A percentile compares a stretch with the other conserved stretches of the same genome.
These are phyloP conservation scores for Talaromyces amestolkiae DNA, from an alignment of 2,329 filamentous ascomycete species.

Conservation along the genomic window DNA sequence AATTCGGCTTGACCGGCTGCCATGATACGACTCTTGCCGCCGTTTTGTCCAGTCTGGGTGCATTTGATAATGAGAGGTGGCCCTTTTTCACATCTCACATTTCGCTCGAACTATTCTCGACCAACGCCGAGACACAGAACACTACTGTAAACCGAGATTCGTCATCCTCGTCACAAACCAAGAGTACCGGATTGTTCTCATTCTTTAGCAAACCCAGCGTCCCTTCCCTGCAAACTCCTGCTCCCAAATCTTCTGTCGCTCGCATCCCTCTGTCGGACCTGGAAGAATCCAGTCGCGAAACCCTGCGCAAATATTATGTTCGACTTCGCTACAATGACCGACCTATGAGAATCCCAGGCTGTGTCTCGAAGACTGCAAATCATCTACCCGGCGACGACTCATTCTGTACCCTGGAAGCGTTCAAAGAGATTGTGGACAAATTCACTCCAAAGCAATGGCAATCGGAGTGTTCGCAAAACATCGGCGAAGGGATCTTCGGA, in stretches of 20 bases:
- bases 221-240: constrained; percentile 11
- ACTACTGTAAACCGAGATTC: constrained; percentile 26
- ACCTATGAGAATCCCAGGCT: constrained; percentile 78
- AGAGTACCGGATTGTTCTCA: constrained; percentile 34
- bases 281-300: constrained; percentile 28
- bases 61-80: constrained; percentile 72
- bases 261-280: constrained; percentile 34
- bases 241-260: constrained; percentile 33
- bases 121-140: neutral
- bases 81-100: constrained; percentile 92
- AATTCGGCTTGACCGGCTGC: constrained; percentile 78
- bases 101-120: constrained; percentile 81
- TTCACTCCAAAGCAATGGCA: constrained; percentile 82
- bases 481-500: constrained; percentile 55
- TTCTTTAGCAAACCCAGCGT: constrained; percentile 27
- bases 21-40: constrained; percentile 91
- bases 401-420: constrained; percentile 88
- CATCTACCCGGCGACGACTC: constrained; percentile 83
- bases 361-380: constrained; percentile 65
- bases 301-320: constrained; percentile 70
- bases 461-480: constrained; percentile 57
- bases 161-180: constrained; percentile 23
- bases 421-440: constrained; percentile 88
- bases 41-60: constrained; percentile 73
- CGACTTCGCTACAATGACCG: constrained; percentile 87